phyloP scores from a whole-genome alignment of 2,329 filamentous ascomycete genomes.

The Didymosphaeria variabile region DNA sequence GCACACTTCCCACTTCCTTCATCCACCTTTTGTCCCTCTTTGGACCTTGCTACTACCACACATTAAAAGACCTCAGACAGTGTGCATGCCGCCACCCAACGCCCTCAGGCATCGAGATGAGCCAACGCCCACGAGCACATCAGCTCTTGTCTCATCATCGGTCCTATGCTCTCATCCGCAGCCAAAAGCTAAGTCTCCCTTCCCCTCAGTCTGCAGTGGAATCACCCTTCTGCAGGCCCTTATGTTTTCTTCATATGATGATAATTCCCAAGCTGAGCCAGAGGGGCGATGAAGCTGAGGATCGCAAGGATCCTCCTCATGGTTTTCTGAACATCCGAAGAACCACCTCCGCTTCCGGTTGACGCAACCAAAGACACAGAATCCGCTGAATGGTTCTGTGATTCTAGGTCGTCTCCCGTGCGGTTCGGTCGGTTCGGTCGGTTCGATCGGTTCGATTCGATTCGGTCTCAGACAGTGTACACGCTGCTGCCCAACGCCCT shows the following conservation, averaged over 20 bases:
- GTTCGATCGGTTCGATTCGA: background rate
- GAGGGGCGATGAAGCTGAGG: background rate
- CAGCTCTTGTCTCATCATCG: background rate
- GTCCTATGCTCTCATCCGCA: background rate
- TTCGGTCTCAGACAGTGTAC: slow-evolving; percentile 1
- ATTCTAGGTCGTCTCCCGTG: background rate
- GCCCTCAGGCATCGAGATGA: background rate
- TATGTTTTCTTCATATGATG: background rate
- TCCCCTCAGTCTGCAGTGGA: background rate
- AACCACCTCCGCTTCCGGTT: background rate
- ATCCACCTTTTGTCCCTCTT: background rate
- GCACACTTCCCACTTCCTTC: background rate
- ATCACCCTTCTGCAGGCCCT: background rate
- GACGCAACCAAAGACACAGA: background rate
- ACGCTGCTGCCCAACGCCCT: background rate
- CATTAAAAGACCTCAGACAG: background rate
- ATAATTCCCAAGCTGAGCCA: background rate
- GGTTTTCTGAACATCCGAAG: background rate
- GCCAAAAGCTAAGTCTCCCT: background rate
- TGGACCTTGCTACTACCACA: background rate
- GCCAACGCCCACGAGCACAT: background rate
- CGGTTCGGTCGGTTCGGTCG: background rate
- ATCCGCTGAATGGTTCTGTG: background rate
- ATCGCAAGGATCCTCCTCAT: too few relatives aligned
- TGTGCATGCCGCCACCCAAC: background rate